Base-by-base conservation (phyloP, 371 early-diverging fungal species). In the Caulochytrium protostelioides region DNA sequence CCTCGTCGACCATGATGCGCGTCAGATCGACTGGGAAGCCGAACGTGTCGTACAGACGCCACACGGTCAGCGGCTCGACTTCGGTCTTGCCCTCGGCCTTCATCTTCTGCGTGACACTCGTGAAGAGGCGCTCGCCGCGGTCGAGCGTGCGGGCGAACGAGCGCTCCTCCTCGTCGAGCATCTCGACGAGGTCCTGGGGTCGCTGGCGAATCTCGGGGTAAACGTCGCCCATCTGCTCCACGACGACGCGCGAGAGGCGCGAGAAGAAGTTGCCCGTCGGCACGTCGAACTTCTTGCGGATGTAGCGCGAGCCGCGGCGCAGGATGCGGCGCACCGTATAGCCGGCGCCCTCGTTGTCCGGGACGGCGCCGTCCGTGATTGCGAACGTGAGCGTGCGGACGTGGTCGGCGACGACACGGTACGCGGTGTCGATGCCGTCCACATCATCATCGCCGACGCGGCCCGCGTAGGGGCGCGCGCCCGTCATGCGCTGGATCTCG, bases 1-100 rank as follows among this genome's bases (percentile, higher is more conserved):
- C 78, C 57, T 98, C 98, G 52, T 91, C 87, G 17, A 94, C 94
- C 84, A 98, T 94, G 32, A 98, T 53, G 42, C 81, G 77, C 6
- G 98, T 98, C 38, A 99, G 64, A 61, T 99, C 99, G 4, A 91
- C 81, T 12, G 99, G 99, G 77, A 98, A 98, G 33, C 99, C 99
- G 55, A 84, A 99, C 12, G 98, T 97, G 56, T 98, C 99, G 49
- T 99, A 97, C 47, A 99, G 63, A 17, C 86, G 70, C 90, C 95
- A 99, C 15, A 84, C 94, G 57, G 89, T 85, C 24, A 72, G 72
- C 31, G 95, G 97, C 22, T 71, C 63, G 30, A 97, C 55, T n/a
- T 60, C 52, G 10, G 44, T 70, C 25, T 56, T 37, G 12, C 62
- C 62, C 29, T 68, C 44, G 25, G 68, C 56, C 41, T 69, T 55